Percentiles rank a stretch among this genome's conserved stretches.
phyloP scores from a whole-genome alignment of 371 early-diverging fungal genomes.

The Dinochytrium kinnereticum region DNA sequence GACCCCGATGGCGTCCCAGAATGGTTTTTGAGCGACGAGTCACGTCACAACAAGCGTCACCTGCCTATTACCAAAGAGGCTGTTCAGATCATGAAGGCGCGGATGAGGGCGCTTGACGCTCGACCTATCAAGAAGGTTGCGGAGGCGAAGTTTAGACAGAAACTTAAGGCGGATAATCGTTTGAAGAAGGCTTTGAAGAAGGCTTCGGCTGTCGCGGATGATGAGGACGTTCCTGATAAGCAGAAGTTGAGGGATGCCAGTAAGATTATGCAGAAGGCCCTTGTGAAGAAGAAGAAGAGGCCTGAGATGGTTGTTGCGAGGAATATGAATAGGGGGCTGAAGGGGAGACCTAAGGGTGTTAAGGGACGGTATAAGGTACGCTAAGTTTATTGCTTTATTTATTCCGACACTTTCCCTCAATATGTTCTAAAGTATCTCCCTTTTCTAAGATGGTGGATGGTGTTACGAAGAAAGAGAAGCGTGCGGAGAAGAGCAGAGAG shows the following conservation, averaged over 20 bases:
- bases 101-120: conserved; percentile 86
- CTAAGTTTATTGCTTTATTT: too few relatives aligned
- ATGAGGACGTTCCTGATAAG: conserved; percentile 87
- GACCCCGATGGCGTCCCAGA: conserved; percentile 84
- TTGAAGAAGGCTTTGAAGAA: conserved; percentile 86
- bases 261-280: conserved; percentile 71
- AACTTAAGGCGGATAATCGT: conserved; percentile 66
- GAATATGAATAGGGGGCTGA: conserved; percentile 78
- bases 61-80: conserved; percentile 96
- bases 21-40: conserved; percentile 95
- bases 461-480: conserved; percentile 52
- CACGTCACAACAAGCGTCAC: conserved; percentile 82
- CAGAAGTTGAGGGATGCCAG: conserved; percentile 83
- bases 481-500: conserved; percentile 26
- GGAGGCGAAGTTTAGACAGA: conserved; percentile 98
- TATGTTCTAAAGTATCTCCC: too few relatives aligned
- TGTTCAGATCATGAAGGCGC: conserved; percentile 77
- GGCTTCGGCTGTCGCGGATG: conserved; percentile 83
- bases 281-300: conserved; percentile 65
- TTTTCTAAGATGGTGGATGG: conserved; percentile 52
- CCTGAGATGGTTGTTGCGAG: conserved; percentile 90
- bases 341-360: conserved; percentile 96
- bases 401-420: too few relatives aligned
- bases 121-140: conserved; percentile 98
- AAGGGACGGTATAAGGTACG: conserved; percentile 82